phyloP scores from a whole-genome alignment of 164 flowering plant species.

The Aristolochia californica region DNA sequence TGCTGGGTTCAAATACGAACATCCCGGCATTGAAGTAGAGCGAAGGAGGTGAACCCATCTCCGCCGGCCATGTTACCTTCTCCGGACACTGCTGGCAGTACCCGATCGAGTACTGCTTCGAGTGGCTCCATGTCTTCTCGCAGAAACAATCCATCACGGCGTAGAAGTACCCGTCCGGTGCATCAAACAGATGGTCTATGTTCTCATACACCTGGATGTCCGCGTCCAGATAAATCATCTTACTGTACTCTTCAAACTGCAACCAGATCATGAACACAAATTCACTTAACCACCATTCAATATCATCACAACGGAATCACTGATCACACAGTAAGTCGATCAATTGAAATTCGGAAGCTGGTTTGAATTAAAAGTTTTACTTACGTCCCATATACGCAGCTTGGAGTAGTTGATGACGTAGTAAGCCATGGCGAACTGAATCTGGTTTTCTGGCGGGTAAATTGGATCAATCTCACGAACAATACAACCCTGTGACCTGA shows the following conservation, averaged over 20 bases:
- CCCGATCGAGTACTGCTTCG: constrained; percentile 16
- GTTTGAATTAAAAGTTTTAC: too few species aligned
- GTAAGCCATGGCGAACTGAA: constrained; percentile 16
- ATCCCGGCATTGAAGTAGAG: constrained; percentile 20
- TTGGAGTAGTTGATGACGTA: constrained; percentile 20
- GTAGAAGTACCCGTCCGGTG: constrained; percentile 14
- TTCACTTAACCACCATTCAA: too few species aligned
- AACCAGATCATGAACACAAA: too few species aligned
- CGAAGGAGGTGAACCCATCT: constrained; percentile 13
- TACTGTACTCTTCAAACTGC: constrained; percentile 20
- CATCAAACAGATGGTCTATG: constrained; percentile 20
- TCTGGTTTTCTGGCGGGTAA: constrained; percentile 15
- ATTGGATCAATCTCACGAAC: constrained; percentile 16
- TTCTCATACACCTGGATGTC: constrained; percentile 20
- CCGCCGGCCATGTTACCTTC: constrained; percentile 17
- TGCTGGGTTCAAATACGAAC: constrained; percentile 18
- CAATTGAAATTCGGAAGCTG: too few species aligned
- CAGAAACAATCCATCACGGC: constrained; percentile 21
- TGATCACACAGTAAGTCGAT: too few species aligned
- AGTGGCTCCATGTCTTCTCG: constrained; percentile 17
- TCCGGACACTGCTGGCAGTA: constrained; percentile 21
- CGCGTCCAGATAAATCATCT: constrained; percentile 19
- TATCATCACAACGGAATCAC: too few species aligned
- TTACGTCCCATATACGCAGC: constrained; percentile 19
- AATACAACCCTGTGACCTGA: constrained; percentile 15